These are phyloP conservation scores for Yamadazyma ubonensis DNA, from an alignment of 805 yeast species.

Conservation along the genomic window DNA sequence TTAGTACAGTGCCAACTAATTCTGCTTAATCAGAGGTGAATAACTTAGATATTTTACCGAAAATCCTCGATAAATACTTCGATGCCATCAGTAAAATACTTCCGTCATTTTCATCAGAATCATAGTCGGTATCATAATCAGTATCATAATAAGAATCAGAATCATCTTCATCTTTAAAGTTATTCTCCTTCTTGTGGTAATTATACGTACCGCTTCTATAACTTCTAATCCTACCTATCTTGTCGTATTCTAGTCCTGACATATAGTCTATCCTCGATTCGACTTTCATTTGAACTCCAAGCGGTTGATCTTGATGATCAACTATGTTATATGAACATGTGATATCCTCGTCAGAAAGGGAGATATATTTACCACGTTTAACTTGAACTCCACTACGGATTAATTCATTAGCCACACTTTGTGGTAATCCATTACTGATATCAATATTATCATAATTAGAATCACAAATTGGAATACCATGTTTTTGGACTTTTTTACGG, in stretches of 20 bases:
- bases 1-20: background rate
- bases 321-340: conserved; percentile 41
- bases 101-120: background rate
- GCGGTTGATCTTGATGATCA: conserved; percentile 42
- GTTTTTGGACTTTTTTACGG: conserved; percentile 18
- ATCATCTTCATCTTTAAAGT: conserved; percentile 6
- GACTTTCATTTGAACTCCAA: conserved; percentile 19
- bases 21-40: conserved; percentile 5
- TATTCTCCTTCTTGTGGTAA: conserved; percentile 22
- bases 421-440: conserved; percentile 47
- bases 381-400: conserved; percentile 50
- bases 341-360: conserved; percentile 44
- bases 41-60: conserved; percentile 8
- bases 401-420: conserved; percentile 39
- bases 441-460: conserved; percentile 32
- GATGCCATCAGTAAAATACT: conserved; percentile 10
- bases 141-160: conserved; percentile 8
- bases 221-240: conserved; percentile 19
- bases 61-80: conserved; percentile 7
- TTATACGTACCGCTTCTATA: conserved; percentile 42
- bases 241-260: conserved; percentile 16
- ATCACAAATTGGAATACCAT: conserved; percentile 32
- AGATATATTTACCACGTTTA: conserved; percentile 49
- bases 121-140: conserved; percentile 4
- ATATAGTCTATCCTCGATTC: conserved; percentile 15